phyloP scores from a whole-genome alignment of 1,139 yeast genomes.

The Debaryomyces subglobosus region DNA sequence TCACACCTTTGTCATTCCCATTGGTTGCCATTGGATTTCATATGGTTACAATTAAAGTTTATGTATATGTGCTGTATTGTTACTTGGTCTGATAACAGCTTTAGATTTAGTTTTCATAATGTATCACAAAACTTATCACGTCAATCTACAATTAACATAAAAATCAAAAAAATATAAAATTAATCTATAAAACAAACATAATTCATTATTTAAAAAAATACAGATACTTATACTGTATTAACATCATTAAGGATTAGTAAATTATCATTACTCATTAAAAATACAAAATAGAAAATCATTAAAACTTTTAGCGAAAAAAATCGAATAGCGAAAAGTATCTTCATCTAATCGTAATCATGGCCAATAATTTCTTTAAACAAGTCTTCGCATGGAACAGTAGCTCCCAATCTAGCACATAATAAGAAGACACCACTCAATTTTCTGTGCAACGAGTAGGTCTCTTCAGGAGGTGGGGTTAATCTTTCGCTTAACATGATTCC shows the following conservation, averaged over 20 bases:
- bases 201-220: slow-evolving; percentile 7
- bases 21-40: slow-evolving; percentile 3
- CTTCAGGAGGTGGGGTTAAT: slow-evolving; percentile 97
- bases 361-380: slow-evolving; percentile 78
- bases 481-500: slow-evolving; percentile 90
- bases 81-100: neutral
- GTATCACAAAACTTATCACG: slow-evolving; percentile 1
- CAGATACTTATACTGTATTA: slow-evolving; percentile 1
- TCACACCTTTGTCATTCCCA: neutral
- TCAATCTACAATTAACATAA: neutral
- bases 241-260: slow-evolving; percentile 10
- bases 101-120: neutral
- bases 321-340: neutral
- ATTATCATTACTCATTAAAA: slow-evolving; percentile 11
- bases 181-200: slow-evolving; percentile 9
- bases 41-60: neutral
- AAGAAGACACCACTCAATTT: slow-evolving; percentile 93
- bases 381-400: slow-evolving; percentile 79
- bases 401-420: slow-evolving; percentile 83
- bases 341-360: slow-evolving; percentile 9
- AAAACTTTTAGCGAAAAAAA: slow-evolving; percentile 5
- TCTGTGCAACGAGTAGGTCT: slow-evolving; percentile 91
- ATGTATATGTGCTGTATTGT: neutral
- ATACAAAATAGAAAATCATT: slow-evolving; percentile 7
- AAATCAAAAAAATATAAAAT: neutral